Evolutionary conservation across 805 yeast genomes (phyloP).

Genomic region (Hanseniaspora mollemarum): DNA sequence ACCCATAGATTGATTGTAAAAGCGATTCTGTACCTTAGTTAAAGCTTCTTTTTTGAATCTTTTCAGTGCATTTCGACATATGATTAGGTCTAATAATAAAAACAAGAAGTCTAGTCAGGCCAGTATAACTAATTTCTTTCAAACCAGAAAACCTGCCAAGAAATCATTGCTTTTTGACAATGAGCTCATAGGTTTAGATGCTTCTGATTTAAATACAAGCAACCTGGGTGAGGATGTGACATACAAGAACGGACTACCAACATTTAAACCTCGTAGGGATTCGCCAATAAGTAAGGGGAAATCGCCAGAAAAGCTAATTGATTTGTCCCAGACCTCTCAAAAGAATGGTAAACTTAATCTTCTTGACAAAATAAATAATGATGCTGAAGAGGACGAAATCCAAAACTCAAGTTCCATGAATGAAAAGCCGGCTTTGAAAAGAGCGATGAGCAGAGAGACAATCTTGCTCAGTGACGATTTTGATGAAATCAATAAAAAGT

Average conservation of each 20-base stretch:
- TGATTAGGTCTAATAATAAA: slow-evolving; percentile 10
- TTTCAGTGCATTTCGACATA: background rate
- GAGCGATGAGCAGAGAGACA: slow-evolving; percentile 4
- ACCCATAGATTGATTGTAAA: too few relatives aligned
- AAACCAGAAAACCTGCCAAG: background rate
- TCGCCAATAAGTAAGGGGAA: slow-evolving; percentile 12
- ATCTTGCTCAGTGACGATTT: slow-evolving; percentile 5
- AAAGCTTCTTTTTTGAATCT: background rate
- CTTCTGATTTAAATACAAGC: background rate
- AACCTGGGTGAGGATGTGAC: background rate
- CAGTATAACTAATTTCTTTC: slow-evolving; percentile 8
- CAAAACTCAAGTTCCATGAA: background rate
- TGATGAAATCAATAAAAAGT: background rate
- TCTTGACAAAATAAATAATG: background rate
- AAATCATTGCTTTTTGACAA: background rate
- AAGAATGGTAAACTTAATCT: background rate
- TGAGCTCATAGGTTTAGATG: background rate
- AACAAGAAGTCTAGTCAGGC: background rate
- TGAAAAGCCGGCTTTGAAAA: background rate
- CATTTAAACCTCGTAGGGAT: background rate
- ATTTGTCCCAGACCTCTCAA: background rate
- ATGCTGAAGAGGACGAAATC: background rate
- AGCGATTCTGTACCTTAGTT: too few relatives aligned
- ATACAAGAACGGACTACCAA: slow-evolving; percentile 12
- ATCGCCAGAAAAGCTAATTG: slow-evolving; percentile 15